A percentile compares a stretch with the other conserved stretches of the same genome.
phyloP scores from a whole-genome alignment of 2,329 filamentous ascomycete genomes.

The Phialophora macrospora region DNA sequence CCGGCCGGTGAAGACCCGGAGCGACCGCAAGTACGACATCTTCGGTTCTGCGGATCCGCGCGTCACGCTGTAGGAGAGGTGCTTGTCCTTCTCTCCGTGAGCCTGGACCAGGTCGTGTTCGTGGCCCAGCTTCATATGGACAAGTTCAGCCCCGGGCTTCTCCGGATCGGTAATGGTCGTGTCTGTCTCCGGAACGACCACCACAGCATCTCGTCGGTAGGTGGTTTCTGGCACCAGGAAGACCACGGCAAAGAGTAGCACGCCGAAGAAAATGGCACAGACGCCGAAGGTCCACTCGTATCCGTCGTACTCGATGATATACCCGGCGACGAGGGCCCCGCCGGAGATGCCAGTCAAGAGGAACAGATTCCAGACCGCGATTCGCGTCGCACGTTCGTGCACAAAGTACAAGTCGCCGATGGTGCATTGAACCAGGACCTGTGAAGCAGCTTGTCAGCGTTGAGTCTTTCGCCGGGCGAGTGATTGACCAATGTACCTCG shows the following conservation, averaged over 20 bases:
- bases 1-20: slow-evolving; percentile 32
- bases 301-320: slow-evolving; percentile 45
- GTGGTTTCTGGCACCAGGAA: slow-evolving; percentile 48
- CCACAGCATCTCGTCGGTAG: slow-evolving; percentile 45
- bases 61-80: slow-evolving; percentile 26
- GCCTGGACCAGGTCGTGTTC: slow-evolving; percentile 30
- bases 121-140: slow-evolving; percentile 30
- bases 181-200: slow-evolving; percentile 39
- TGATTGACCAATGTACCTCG: slow-evolving; percentile 46
- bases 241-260: slow-evolving; percentile 43
- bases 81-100: slow-evolving; percentile 32
- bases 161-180: slow-evolving; percentile 33
- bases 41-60: slow-evolving; percentile 28
- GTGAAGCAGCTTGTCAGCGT: neutral
- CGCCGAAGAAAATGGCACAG: slow-evolving; percentile 41
- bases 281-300: slow-evolving; percentile 34
- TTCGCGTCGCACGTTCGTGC: slow-evolving; percentile 43
- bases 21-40: slow-evolving; percentile 28
- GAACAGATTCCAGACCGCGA: slow-evolving; percentile 50
- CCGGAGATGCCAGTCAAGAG: slow-evolving; percentile 48
- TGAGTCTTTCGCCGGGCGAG: slow-evolving; percentile 37
- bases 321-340: slow-evolving; percentile 49
- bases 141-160: slow-evolving; percentile 24
- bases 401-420: slow-evolving; percentile 51
- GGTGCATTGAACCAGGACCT: slow-evolving; percentile 56